A percentile compares a stretch with the other conserved stretches of the same genome.
Conservation (phyloP, 1,284 basidiomycete species). For the Ustilago nuda region DNA sequence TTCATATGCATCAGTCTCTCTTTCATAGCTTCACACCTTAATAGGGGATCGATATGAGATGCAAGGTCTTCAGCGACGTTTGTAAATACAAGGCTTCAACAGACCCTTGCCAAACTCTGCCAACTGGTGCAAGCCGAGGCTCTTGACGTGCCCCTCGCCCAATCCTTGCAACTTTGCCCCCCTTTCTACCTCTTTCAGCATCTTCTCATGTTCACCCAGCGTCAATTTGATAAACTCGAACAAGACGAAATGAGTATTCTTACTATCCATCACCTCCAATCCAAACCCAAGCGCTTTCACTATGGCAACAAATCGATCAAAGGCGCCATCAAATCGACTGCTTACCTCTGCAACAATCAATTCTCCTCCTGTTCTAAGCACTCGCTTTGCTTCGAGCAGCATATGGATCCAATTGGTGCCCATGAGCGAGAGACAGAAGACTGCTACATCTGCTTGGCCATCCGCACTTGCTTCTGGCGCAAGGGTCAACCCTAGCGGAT, state of each 20-base stretch:
- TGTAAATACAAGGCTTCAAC: slow-evolving; percentile 96
- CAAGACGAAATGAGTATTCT: slow-evolving; percentile 59
- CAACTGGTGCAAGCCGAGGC: slow-evolving; percentile 63
- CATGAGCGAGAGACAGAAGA: slow-evolving; percentile 96
- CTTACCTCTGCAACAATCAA: slow-evolving; percentile 94
- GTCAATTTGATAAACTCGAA: slow-evolving; percentile 54
- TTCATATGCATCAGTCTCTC: too few species aligned
- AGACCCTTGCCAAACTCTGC: slow-evolving; percentile 75
- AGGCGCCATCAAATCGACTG: slow-evolving; percentile 51
- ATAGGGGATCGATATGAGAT: not conserved
- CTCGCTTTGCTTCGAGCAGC: slow-evolving; percentile 87
- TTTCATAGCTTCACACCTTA: too few species aligned
- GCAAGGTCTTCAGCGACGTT: slow-evolving; percentile 76
- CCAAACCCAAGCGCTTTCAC: slow-evolving; percentile 84
- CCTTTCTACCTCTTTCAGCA: not conserved
- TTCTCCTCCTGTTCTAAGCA: slow-evolving; percentile 82
- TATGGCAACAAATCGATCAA: slow-evolving; percentile 79
- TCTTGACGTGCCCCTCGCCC: too few species aligned
- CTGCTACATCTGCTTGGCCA: slow-evolving; percentile 85
- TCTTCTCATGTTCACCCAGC: not conserved
- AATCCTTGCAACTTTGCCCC: slow-evolving; percentile 36
- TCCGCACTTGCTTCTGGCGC: slow-evolving; percentile 10
- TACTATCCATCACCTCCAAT: slow-evolving; percentile 74
- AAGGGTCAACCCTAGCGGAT: slow-evolving; percentile 21
- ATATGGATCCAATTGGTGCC: slow-evolving; percentile 94